A percentile compares a stretch with the other conserved stretches of the same genome.
phyloP scores from a whole-genome alignment of 768 basidiomycete genomes.

The Pisolithus albus region DNA sequence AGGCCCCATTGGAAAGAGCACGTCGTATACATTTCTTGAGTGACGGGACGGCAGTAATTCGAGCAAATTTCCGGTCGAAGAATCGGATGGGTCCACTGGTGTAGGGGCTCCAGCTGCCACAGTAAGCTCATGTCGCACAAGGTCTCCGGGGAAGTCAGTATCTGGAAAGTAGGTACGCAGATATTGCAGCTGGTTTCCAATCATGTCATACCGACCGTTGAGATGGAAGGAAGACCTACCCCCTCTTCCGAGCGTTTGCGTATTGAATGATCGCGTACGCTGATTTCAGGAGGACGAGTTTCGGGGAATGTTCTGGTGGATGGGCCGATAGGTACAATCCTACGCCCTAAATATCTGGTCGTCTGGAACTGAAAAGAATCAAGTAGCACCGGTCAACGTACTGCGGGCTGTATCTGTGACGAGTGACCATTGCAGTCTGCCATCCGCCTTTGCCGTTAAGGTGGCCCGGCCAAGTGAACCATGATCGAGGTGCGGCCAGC shows the following conservation, averaged over 20 bases:
- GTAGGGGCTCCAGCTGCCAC: constrained; percentile 35
- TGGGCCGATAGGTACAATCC: constrained; percentile 26
- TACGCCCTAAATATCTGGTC: constrained; percentile 21
- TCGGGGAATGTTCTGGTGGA: constrained; percentile 49
- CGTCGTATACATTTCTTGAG: constrained; percentile 23
- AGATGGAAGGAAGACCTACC: constrained; percentile 31
- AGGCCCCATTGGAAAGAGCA: constrained; percentile 63
- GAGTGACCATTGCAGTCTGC: constrained; percentile 48
- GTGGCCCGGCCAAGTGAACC: constrained; percentile 53
- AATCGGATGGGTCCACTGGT: constrained; percentile 45
- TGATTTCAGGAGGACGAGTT: constrained; percentile 37
- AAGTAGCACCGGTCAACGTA: constrained; percentile 5
- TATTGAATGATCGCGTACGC: constrained; percentile 27
- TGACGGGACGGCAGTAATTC: constrained; percentile 31
- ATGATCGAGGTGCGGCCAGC: constrained; percentile 50
- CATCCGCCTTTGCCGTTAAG: constrained; percentile 35
- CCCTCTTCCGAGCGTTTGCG: constrained; percentile 59
- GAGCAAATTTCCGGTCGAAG: constrained; percentile 49
- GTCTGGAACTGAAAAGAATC: neutral
- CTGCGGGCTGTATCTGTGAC: constrained; percentile 28
- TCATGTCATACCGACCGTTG: neutral
- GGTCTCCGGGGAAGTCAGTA: constrained; percentile 62
- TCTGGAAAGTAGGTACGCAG: constrained; percentile 67
- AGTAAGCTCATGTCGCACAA: constrained; percentile 51
- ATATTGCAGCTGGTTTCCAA: constrained; percentile 52